Percentiles rank a stretch among this genome's conserved stretches.
Evolutionary conservation across 2,329 filamentous ascomycete genomes (phyloP).

Genomic region (Fusarium goolgardi): DNA sequence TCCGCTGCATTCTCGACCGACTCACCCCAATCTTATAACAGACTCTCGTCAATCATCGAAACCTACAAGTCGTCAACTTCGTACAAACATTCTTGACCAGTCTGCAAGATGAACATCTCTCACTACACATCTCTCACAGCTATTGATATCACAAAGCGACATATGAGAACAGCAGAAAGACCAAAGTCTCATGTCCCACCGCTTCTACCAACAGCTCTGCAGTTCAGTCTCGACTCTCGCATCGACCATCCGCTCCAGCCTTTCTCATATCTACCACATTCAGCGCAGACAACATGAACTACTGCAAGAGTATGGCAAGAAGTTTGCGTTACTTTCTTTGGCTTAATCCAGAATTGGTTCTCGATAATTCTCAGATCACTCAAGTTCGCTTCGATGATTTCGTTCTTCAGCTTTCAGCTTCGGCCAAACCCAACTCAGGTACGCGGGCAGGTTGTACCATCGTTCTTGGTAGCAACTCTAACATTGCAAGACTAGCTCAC

Average conservation of each 20-base stretch:
- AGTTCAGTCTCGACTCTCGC: not conserved
- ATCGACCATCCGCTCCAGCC: not conserved
- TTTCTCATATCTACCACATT: not conserved
- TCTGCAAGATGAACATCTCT: not conserved
- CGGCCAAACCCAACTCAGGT: not conserved
- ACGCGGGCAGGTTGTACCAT: not conserved
- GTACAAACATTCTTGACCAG: not conserved
- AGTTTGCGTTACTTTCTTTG: too few species aligned
- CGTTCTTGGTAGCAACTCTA: not conserved
- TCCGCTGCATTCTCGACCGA: not conserved
- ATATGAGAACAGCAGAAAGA: not conserved
- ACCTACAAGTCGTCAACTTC: not conserved
- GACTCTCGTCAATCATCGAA: not conserved
- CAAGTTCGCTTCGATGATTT: not conserved
- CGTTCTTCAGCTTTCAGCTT: not conserved
- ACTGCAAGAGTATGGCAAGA: not conserved
- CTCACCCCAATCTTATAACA: not conserved
- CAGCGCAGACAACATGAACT: not conserved
- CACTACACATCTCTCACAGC: too few species aligned
- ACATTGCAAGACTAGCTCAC: not conserved
- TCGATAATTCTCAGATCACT: not conserved
- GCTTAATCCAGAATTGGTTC: not conserved
- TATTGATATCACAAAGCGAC: not conserved
- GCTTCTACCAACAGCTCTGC: not conserved
- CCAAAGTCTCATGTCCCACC: not conserved